phyloP scores from a whole-genome alignment of 2,329 filamentous ascomycete genomes.

The Ophiostoma piceae region DNA sequence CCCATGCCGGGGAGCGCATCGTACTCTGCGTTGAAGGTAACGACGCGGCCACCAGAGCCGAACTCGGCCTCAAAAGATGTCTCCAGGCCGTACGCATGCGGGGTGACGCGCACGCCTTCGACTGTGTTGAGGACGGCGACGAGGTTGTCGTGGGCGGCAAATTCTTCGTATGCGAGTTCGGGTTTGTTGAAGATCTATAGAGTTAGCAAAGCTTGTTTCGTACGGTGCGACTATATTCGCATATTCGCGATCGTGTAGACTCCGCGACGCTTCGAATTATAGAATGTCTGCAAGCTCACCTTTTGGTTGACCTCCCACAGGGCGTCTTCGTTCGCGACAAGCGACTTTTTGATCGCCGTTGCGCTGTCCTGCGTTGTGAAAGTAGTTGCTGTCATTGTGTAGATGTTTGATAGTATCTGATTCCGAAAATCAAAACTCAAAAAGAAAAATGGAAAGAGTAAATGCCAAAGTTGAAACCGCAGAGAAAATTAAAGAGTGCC shows the following conservation, averaged over 20 bases:
- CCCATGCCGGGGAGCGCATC: constrained; percentile 36
- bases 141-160: constrained; percentile 46
- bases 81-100: constrained; percentile 45
- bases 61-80: constrained; percentile 44
- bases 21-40: constrained; percentile 29
- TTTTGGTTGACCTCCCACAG: constrained; percentile 22
- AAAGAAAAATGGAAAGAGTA: too few relatives aligned
- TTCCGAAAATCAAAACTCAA: background rate
- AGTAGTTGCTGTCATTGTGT: constrained; percentile 14
- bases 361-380: background rate
- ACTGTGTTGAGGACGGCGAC: constrained; percentile 40
- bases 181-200: constrained; percentile 41
- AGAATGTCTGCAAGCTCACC: background rate
- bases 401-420: background rate
- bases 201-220: background rate
- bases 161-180: constrained; percentile 47
- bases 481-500: background rate
- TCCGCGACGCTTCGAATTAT: background rate
- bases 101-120: constrained; percentile 40
- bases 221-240: constrained; percentile 3
- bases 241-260: background rate
- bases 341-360: constrained; percentile 15
- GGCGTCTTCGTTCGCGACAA: constrained; percentile 14
- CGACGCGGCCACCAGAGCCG: constrained; percentile 24
- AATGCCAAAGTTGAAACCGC: background rate